Percentiles rank a stretch among this genome's conserved stretches.
Conservation (phyloP, 2,329 filamentous ascomycete genomes). For the Colletotrichum orchidophilum region DNA sequence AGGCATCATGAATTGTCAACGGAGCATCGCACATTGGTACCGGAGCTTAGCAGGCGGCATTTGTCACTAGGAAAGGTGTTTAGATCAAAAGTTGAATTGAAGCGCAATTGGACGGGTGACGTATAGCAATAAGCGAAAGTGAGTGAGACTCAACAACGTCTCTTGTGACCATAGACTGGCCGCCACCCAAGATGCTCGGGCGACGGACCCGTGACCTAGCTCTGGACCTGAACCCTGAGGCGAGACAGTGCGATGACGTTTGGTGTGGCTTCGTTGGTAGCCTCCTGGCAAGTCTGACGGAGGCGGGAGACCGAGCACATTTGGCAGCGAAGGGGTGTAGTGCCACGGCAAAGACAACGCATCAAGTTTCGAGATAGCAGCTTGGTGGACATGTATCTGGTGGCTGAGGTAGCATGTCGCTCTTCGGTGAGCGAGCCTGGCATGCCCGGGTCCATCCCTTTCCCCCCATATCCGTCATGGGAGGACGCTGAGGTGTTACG, state of each 20-base stretch:
- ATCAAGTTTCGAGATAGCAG: not conserved
- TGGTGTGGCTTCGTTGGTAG: slow-evolving; percentile 19
- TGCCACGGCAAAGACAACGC: not conserved
- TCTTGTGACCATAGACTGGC: slow-evolving; percentile 8
- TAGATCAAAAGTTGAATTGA: slow-evolving; percentile 21
- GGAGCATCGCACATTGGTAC: slow-evolving; percentile 29
- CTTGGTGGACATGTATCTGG: not conserved
- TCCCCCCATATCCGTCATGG: not conserved
- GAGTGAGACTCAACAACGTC: not conserved
- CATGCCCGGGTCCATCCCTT: not conserved
- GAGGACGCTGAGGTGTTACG: not conserved
- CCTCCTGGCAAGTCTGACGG: slow-evolving; percentile 1
- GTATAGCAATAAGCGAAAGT: not conserved
- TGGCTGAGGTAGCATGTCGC: not conserved
- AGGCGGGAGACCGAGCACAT: slow-evolving; percentile 11
- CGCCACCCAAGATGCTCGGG: not conserved
- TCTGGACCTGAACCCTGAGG: slow-evolving; percentile 18
- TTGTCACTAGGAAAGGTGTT: slow-evolving; percentile 24
- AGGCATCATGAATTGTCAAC: slow-evolving; percentile 28
- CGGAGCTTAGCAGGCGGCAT: slow-evolving; percentile 33
- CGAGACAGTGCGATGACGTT: slow-evolving; percentile 30
- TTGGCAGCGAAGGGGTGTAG: not conserved
- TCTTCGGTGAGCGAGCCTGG: not conserved
- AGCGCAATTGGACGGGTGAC: slow-evolving; percentile 1
- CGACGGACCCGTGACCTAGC: slow-evolving; percentile 12